Percentiles rank a stretch among this genome's conserved stretches.
Conservation (phyloP, 768 basidiomycete genomes). For the Lactarius indigo region DNA sequence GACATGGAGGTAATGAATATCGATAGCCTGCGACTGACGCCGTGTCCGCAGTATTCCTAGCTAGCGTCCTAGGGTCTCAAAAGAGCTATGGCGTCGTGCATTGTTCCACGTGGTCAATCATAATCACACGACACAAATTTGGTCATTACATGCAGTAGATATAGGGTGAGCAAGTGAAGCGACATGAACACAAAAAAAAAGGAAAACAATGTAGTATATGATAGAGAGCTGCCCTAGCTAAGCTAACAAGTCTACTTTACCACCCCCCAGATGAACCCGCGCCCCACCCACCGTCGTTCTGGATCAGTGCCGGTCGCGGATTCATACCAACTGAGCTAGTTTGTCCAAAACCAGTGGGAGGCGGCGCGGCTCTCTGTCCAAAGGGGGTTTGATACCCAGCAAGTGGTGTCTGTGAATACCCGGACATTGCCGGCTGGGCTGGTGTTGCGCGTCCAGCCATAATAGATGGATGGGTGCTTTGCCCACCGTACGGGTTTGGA, state of each 20-base stretch:
- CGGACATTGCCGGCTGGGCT: constrained; percentile 24
- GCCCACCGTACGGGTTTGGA: constrained; percentile 70
- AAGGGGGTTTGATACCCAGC: constrained; percentile 33
- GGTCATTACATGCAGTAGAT: constrained; percentile 8
- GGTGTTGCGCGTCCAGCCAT: constrained; percentile 37
- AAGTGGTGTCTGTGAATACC: constrained; percentile 35
- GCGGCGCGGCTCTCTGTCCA: constrained; percentile 48
- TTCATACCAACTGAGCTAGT: constrained; percentile 57
- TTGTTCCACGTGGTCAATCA: not conserved
- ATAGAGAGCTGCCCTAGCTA: constrained; percentile 16
- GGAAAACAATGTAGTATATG: constrained; percentile 24
- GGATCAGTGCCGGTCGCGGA: constrained; percentile 62
- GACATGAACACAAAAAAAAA: constrained; percentile 6
- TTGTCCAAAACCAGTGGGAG: constrained; percentile 39
- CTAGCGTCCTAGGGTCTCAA: not conserved
- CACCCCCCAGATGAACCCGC: constrained; percentile 33
- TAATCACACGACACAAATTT: constrained; percentile 15
- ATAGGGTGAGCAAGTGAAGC: not conserved
- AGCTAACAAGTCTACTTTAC: constrained; percentile 19
- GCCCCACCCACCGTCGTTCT: constrained; percentile 42
- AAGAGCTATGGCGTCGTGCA: not conserved
- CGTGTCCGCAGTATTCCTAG: not conserved
- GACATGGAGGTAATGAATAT: constrained; percentile 3
- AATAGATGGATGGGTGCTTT: constrained; percentile 34
- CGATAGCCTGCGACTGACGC: not conserved